phyloP scores from a whole-genome alignment of 2,329 filamentous ascomycete genomes.

The Fusarium zealandicum region DNA sequence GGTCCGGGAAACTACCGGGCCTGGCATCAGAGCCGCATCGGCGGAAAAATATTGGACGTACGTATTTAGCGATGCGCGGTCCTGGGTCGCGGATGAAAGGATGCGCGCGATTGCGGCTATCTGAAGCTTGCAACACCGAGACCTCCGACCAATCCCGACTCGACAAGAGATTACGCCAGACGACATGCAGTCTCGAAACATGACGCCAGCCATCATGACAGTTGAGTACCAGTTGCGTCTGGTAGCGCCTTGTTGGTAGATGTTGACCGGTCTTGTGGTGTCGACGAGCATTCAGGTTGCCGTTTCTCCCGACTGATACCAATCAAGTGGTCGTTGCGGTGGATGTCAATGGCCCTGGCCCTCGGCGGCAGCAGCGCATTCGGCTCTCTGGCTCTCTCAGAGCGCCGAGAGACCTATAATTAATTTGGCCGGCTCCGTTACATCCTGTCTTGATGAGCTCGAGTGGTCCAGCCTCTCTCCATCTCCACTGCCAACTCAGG shows the following conservation, averaged over 20 bases:
- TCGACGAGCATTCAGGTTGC: conserved; percentile 25
- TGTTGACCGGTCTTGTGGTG: conserved; percentile 9
- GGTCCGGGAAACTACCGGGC: conserved; percentile 10
- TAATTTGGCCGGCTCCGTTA: conserved; percentile 36
- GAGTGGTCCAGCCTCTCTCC: conserved; percentile 10
- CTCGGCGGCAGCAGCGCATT: conserved; percentile 13
- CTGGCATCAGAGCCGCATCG: conserved; percentile 12
- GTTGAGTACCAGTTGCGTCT: conserved; percentile 3
- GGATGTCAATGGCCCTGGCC: conserved; percentile 25
- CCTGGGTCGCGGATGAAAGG: conserved; percentile 20
- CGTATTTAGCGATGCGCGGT: conserved; percentile 6
- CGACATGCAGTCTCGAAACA: conserved; percentile 1
- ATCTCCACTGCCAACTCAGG: conserved; percentile 28
- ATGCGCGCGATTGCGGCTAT: conserved; percentile 19
- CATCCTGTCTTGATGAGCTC: no score
- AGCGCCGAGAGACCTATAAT: conserved; percentile 30
- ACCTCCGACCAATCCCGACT: conserved; percentile 12
- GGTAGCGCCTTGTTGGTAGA: conserved; percentile 9
- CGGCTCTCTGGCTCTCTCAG: conserved; percentile 5
- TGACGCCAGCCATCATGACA: not conserved
- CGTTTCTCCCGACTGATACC: conserved; percentile 34
- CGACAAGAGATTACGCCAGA: not conserved
- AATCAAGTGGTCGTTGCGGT: conserved; percentile 31
- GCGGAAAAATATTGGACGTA: no score
- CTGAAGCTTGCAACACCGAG: not conserved